A percentile compares a stretch with the other conserved stretches of the same genome.
phyloP scores from a whole-genome alignment of 2,329 filamentous ascomycete species.

The Scolecobasidium constrictum region DNA sequence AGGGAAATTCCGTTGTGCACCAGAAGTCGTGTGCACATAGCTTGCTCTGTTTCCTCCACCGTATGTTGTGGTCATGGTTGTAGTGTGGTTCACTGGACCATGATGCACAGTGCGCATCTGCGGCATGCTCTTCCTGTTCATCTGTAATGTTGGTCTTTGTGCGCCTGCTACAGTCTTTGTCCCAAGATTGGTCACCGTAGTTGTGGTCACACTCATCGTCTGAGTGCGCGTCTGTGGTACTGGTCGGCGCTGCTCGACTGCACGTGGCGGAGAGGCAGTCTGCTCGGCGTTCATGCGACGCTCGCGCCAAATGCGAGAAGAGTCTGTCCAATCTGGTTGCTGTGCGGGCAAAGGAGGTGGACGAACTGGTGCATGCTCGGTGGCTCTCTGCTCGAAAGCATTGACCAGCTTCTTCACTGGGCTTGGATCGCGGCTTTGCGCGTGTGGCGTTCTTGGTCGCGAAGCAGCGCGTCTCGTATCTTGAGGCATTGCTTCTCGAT shows the following conservation, averaged over 20 bases:
- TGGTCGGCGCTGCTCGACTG: background rate
- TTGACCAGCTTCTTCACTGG: slow-evolving; percentile 6
- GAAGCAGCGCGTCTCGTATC: background rate
- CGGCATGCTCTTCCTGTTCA: background rate
- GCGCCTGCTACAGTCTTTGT: no score
- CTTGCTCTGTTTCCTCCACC: slow-evolving; percentile 27
- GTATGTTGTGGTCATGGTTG: slow-evolving; percentile 22
- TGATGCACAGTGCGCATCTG: background rate
- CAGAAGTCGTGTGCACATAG: slow-evolving; percentile 14
- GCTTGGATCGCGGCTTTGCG: background rate
- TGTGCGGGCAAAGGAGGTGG: background rate
- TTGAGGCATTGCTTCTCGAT: background rate
- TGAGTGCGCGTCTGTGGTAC: background rate
- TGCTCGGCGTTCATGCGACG: slow-evolving; percentile 17
- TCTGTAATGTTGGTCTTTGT: background rate
- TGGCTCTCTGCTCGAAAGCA: slow-evolving; percentile 2
- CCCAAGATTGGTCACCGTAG: slow-evolving; percentile 2
- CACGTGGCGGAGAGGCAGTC: slow-evolving; percentile 8
- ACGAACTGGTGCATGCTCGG: background rate
- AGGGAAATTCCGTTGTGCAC: slow-evolving; percentile 3
- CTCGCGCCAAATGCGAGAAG: slow-evolving; percentile 19
- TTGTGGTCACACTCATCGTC: background rate
- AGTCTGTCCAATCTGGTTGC: slow-evolving; percentile 18
- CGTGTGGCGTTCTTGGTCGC: background rate
- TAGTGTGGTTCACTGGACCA: background rate